Conservation (phyloP, 768 basidiomycete genomes). For the Tylopilus balloui region DNA sequence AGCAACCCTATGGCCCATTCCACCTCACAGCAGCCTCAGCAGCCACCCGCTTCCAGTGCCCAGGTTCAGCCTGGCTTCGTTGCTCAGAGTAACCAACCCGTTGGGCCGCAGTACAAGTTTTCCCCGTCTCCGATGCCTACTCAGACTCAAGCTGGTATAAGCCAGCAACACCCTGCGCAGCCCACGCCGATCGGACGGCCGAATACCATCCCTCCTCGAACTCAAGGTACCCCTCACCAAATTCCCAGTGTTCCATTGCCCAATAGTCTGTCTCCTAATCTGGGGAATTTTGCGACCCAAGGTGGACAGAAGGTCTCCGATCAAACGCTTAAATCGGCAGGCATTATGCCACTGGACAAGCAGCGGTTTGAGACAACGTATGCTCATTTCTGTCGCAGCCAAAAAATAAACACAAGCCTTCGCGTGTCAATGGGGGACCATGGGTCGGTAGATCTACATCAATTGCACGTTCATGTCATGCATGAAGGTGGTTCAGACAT, state of each 20-base stretch:
- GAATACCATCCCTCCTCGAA: constrained; percentile 35
- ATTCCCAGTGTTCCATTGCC: constrained; percentile 27
- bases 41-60: constrained; percentile 6
- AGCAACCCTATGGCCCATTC: constrained; percentile 21
- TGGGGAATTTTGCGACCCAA: constrained; percentile 23
- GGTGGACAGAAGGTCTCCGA: constrained; percentile 22
- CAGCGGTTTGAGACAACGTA: constrained; percentile 49
- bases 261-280: constrained; percentile 33
- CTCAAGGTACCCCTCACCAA: constrained; percentile 38
- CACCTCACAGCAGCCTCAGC: constrained; percentile 18
- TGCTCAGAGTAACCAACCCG: constrained; percentile 13
- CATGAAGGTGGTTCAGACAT: constrained; percentile 48
- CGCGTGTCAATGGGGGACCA: constrained; percentile 47
- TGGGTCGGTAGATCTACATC: constrained; percentile 54
- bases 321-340: constrained; percentile 11
- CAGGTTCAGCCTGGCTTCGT: constrained; percentile 23
- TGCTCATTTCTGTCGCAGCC: constrained; percentile 43
- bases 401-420: constrained; percentile 37
- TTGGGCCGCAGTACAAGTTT: constrained; percentile 17
- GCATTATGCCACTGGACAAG: constrained; percentile 43
- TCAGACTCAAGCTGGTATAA: constrained; percentile 16
- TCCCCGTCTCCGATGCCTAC: constrained; percentile 21
- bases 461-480: constrained; percentile 56
- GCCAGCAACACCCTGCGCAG: constrained; percentile 32
- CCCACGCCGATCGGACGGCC: constrained; percentile 29